Evolutionary conservation across 345 rosid species (phyloP), one percentile per base, ranked within the genome.

Genomic region (Microthlaspi erraticum): DNA sequence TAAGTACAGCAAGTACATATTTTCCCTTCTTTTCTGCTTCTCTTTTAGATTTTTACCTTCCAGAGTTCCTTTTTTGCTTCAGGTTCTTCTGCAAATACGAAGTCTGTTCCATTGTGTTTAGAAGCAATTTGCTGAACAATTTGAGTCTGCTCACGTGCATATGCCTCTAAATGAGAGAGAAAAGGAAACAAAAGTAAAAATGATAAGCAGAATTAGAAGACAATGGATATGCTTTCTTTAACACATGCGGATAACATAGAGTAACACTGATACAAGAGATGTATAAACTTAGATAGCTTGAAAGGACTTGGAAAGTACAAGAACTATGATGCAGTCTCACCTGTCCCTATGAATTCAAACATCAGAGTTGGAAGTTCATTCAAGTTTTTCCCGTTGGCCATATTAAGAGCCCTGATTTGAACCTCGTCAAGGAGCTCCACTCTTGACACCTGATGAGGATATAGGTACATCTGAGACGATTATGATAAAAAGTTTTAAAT

Each of bases 341-440:
- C 90, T 38, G 98, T 93, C 77, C 98, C 96, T 19, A 88, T 78
- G 73, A 90, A 87, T 74, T 93, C 98, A 58, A 93, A 93, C 97
- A 93, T 88, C 83, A 93, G 66, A 60, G 97, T 90, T 56, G 98
- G 96, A 70, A 77, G 75, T 82, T 93, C 96, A 41, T 81, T 88
- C 64, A 88, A 81, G 69, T 70, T 85, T 80, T 88, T 93, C 26
- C 86, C 96, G 66, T 93, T 93, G 38, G 97, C 98, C 78, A 85
- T 49, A 82, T 93, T 93, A 61, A 93, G 50, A 64, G 97, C 98
- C 73, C 81, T 86, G 62, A 93, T 73, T 77, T 83, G 96, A 66
- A 90, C 94, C 80, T 90, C 98, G 69, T 93, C 97, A 76, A 93
- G 77, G 60, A 93, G 79, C 83, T 93, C 97, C 60, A 90, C 85